These are phyloP conservation scores for Diaporthe vexans DNA, from an alignment of 2,329 filamentous ascomycete species.

Conservation along the genomic window DNA sequence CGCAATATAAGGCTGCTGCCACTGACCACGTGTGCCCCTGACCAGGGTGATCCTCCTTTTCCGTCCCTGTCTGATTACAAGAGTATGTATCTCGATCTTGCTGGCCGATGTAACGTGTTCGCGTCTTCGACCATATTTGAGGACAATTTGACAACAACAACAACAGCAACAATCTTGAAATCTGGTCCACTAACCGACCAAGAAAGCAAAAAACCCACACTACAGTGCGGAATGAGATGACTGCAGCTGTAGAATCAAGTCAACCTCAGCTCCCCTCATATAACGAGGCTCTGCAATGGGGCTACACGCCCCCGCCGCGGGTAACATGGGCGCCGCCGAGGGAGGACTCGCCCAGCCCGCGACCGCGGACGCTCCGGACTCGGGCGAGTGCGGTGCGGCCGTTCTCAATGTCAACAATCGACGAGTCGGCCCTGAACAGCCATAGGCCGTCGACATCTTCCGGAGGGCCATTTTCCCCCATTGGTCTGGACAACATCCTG, in stretches of 20 bases:
- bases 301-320: conserved; percentile 33
- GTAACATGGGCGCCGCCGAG: conserved; percentile 35
- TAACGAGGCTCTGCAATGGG: conserved; percentile 35
- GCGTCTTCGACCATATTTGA: conserved; percentile 15
- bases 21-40: conserved; percentile 33
- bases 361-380: not conserved
- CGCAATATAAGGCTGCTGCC: conserved; percentile 27
- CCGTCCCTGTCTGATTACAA: not conserved
- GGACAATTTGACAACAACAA: not conserved
- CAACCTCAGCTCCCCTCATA: conserved; percentile 31
- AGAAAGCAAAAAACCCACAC: conserved; percentile 9
- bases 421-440: not conserved
- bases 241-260: conserved; percentile 20
- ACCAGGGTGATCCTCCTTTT: conserved; percentile 29
- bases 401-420: conserved; percentile 34
- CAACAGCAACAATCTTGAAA: not conserved
- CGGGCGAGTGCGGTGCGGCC: conserved; percentile 6
- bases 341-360: conserved; percentile 1
- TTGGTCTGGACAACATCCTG: conserved; percentile 17
- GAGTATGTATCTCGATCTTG: conserved; percentile 9
- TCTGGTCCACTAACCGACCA: conserved; percentile 9
- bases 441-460: conserved; percentile 1
- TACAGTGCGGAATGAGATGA: conserved; percentile 16
- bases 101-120: conserved; percentile 29
- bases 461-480: not conserved